These are phyloP conservation scores for Xanthoconium separans DNA, from an alignment of 1,284 basidiomycete genomes.

Conservation along the genomic window DNA sequence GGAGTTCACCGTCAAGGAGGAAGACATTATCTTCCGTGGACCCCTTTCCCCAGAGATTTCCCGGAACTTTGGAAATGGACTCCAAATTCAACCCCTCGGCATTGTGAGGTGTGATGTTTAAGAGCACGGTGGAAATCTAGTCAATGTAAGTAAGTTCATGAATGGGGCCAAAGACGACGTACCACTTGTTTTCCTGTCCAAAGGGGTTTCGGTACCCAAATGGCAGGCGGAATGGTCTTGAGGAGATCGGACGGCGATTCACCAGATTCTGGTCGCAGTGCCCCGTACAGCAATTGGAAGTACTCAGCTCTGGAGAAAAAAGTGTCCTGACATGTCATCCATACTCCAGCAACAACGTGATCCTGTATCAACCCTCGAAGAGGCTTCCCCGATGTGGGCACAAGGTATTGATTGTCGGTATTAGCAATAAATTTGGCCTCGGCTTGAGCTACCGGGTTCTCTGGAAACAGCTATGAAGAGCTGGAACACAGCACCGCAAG, in stretches of 20 bases:
- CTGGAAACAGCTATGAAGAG: constrained; percentile 37
- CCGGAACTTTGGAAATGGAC: constrained; percentile 86
- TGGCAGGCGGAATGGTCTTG: constrained; percentile 84
- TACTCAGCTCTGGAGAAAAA: constrained; percentile 97
- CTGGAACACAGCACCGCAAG: constrained; percentile 4
- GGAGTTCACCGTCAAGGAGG: constrained; percentile 91
- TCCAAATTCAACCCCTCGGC: constrained; percentile 85
- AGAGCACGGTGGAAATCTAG: constrained; percentile 89
- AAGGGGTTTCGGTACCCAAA: constrained; percentile 86
- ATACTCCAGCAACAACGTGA: constrained; percentile 97
- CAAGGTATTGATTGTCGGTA: constrained; percentile 98
- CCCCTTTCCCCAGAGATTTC: constrained; percentile 78
- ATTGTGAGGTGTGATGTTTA: constrained; percentile 86
- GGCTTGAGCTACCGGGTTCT: constrained; percentile 91
- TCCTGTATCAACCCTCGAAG: constrained; percentile 98
- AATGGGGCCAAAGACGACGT: constrained; percentile 31
- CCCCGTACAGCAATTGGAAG: constrained; percentile 95
- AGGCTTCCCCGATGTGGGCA: constrained; percentile 97
- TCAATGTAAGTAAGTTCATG: constrained; percentile 1
- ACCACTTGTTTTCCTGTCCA: constrained; percentile 99
- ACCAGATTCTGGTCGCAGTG: constrained; percentile 86
- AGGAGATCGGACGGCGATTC: constrained; percentile 69
- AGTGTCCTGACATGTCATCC: constrained; percentile 97
- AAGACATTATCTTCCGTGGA: constrained; percentile 86
- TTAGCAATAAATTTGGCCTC: constrained; percentile 95